These are phyloP conservation scores for Russula lepida DNA, from an alignment of 768 basidiomycete genomes.

Conservation along the genomic window DNA sequence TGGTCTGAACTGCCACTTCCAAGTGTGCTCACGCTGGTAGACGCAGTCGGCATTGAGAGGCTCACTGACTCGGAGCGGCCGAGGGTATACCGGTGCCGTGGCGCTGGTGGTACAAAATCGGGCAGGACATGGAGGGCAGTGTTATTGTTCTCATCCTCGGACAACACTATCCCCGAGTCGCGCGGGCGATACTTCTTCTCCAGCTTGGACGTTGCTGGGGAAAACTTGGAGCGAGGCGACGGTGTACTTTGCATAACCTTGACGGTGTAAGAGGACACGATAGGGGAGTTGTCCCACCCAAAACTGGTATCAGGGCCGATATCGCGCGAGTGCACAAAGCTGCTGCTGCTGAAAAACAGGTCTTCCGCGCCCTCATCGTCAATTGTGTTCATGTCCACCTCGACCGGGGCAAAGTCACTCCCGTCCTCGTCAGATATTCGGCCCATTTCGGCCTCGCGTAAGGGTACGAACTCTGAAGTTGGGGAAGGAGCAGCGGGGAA, in stretches of 20 bases:
- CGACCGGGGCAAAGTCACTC: conserved; percentile 17
- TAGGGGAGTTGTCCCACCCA: conserved; percentile 16
- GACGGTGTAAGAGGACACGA: conserved; percentile 33
- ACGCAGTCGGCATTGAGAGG: conserved; percentile 45
- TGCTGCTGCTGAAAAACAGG: conserved; percentile 21
- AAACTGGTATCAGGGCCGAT: conserved; percentile 20
- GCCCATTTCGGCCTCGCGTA: conserved; percentile 14
- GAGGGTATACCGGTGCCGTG: conserved; percentile 19
- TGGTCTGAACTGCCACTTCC: conserved; percentile 50
- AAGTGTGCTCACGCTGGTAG: conserved; percentile 57
- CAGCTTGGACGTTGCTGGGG: conserved; percentile 24
- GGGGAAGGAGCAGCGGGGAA: background rate
- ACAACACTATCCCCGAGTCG: conserved; percentile 56
- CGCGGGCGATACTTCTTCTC: conserved; percentile 60
- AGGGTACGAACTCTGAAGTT: background rate
- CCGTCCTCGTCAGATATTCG: conserved; percentile 20
- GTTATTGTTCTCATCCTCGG: conserved; percentile 46
- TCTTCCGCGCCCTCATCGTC: conserved; percentile 17
- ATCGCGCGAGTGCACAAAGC: conserved; percentile 16
- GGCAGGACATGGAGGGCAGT: conserved; percentile 1
- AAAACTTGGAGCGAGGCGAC: conserved; percentile 40
- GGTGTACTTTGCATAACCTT: conserved; percentile 43
- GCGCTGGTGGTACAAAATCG: conserved; percentile 14
- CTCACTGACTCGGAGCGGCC: conserved; percentile 24
- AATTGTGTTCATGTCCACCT: conserved; percentile 15